These are phyloP conservation scores for Sarocladium strictum DNA, from an alignment of 2,329 filamentous ascomycete species.

Conservation along the genomic window DNA sequence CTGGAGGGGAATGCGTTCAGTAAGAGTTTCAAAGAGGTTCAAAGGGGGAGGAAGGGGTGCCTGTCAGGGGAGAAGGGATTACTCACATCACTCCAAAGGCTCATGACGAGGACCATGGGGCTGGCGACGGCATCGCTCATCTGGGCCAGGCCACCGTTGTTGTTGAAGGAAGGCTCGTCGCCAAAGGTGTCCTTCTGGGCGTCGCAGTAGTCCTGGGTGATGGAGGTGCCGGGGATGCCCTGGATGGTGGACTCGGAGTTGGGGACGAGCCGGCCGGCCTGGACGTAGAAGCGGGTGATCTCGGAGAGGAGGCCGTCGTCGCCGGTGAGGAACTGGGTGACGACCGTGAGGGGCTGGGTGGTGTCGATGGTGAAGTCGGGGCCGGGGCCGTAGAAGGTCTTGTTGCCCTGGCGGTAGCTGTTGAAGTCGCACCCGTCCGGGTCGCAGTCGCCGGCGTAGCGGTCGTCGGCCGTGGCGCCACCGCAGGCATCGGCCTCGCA, in stretches of 20 bases:
- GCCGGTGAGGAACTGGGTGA: slow-evolving; percentile 55
- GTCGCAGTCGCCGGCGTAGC: slow-evolving; percentile 60
- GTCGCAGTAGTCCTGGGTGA: slow-evolving; percentile 54
- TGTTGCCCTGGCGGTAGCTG: slow-evolving; percentile 59
- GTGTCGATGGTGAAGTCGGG: slow-evolving; percentile 53
- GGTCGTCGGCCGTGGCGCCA: slow-evolving; percentile 43
- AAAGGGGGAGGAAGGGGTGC: neutral
- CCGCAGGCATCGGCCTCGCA: slow-evolving; percentile 48
- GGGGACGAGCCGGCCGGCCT: slow-evolving; percentile 52
- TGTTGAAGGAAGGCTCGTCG: slow-evolving; percentile 46
- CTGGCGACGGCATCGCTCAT: slow-evolving; percentile 43
- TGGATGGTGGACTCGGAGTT: slow-evolving; percentile 40
- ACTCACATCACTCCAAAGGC: slow-evolving; percentile 53
- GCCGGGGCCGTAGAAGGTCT: slow-evolving; percentile 54
- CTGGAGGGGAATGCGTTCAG: slow-evolving; percentile 13
- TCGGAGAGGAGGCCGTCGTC: slow-evolving; percentile 48
- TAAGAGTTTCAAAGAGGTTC: neutral
- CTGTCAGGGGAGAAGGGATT: neutral
- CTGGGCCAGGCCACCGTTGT: slow-evolving; percentile 49
- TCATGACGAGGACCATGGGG: slow-evolving; percentile 44
- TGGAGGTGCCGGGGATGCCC: slow-evolving; percentile 35
- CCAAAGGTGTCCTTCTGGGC: slow-evolving; percentile 52
- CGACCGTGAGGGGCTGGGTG: slow-evolving; percentile 54
- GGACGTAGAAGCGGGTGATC: slow-evolving; percentile 30
- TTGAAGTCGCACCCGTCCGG: slow-evolving; percentile 68